Evolutionary conservation across 164 flowering plant genomes (phyloP), one percentile per base, ranked within the genome.

Genomic region (Sextonia rubra): DNA sequence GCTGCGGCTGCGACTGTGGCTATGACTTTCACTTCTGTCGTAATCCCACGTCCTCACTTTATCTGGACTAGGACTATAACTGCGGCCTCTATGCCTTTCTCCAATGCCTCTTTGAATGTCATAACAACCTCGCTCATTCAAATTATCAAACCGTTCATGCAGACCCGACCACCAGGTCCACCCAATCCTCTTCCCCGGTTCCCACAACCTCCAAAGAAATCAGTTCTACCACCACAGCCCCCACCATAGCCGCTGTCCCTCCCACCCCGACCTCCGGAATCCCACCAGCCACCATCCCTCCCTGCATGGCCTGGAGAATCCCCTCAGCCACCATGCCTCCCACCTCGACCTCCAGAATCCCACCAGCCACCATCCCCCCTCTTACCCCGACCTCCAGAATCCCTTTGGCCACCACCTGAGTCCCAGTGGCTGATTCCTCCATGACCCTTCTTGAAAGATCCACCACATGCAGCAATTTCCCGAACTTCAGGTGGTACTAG

Each of bases 401-500:
- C 80, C 71, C 82, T 76, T 71, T 75, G 71, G 47, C 77, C 75
- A 47, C 85, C 82, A 48, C 85, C 89, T 66, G 83, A 85, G 71
- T 84, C 92, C 79, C 90, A 81, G 20, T 82, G 85, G 60, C 74
- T 60, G 20, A 60, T 55, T 18, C 83, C 85, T 72, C 85, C 83
- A 72, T 48, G 75, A 30, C 66, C 76, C 27, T 83, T 83, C 71
- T 85, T 84, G 79, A 74, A 56, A 2, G 85, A 91, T 9, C 71
- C 64, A 25, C 91, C 93, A 64, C 91, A 88, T 68, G 77, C 37
- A 73, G 96, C 97, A 80, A 94, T 85, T 23, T 92, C 90, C 63
- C 92, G 79, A 37, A 94, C 73, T 77, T 89, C 93, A 3, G 85
- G 92, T 22, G 97, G 98, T 71, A 94, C 98, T 20, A 32, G 83